Base-by-base conservation (phyloP, 768 basidiomycete genomes). In the Pleurotus citrinopileatus region DNA sequence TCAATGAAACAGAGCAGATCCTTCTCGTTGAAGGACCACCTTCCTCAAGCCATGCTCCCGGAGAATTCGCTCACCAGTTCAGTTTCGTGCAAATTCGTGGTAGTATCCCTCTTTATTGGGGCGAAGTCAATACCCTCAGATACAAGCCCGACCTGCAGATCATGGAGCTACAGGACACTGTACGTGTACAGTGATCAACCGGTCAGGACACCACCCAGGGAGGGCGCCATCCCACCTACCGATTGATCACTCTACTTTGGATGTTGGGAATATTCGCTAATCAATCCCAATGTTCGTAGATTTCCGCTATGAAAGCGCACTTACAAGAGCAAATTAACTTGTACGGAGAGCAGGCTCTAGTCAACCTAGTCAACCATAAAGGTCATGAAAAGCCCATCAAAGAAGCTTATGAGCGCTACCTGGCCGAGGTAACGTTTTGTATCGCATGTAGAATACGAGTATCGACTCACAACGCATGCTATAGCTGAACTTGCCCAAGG, bases 1-100 rank as follows among this genome's bases (percentile, higher is more conserved):
- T 93, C 73, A 97, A 98, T 67, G 97, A 99, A 70, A 96, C 97
- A 4, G 97, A 99, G 65, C 97, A 98, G 67, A 76, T 99, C 55
- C 73, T 96, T 23, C 76, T 96, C 13, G 78, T 95, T 10, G 90
- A 93, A 56, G 77, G 75, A 44, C 76, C 74, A 43, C 64, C 67
- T 36, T 71, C 73, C 26, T 68, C 70, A 22, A 68, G 69, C 36
- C 69, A 68, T 15, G 64, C 67, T 45, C 61, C 69, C 15, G 81
- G 80, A 51, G 79, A 79, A 8, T 80, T 75, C 53, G 79, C 76
- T 2, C 73, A 77, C 12, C 83, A 84, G 66, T 71, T 94, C 60
- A 91, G 91, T 67, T 98, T 90, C 67, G 91, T 94, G 5, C 97
- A 99, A 71, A 94, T 87, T 53, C 78, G 97, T 59, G 97, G 97